phyloP scores from a whole-genome alignment of 192 early-diverging fungal species.

The Coemansia sp. region DNA sequence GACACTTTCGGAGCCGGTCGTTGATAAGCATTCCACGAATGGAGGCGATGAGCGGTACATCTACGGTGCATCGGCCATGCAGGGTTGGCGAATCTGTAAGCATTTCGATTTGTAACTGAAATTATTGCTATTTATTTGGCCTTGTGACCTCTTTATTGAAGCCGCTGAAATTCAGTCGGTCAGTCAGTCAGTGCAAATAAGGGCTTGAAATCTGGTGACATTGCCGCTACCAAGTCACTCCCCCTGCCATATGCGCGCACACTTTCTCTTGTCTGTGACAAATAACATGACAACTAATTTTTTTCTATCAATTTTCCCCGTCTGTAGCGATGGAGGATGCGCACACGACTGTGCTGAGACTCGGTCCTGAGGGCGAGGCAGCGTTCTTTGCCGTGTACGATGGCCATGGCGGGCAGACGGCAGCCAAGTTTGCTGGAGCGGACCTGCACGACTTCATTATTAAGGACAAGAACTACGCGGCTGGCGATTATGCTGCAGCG shows the following conservation, averaged over 20 bases:
- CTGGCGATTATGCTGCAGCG: slow-evolving; percentile 71
- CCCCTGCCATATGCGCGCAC: slow-evolving; percentile 12
- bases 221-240: background rate
- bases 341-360: slow-evolving; percentile 81
- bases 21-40: slow-evolving; percentile 79
- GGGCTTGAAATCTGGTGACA: slow-evolving; percentile 9
- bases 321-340: slow-evolving; percentile 93
- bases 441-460: slow-evolving; percentile 75
- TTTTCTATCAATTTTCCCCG: background rate
- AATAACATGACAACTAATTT: background rate
- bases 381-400: slow-evolving; percentile 98
- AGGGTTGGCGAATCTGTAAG: slow-evolving; percentile 88
- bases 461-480: slow-evolving; percentile 63
- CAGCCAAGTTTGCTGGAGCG: slow-evolving; percentile 84
- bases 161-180: background rate
- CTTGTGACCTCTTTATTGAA: background rate
- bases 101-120: slow-evolving; percentile 17
- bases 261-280: background rate
- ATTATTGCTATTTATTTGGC: slow-evolving; percentile 23
- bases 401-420: slow-evolving; percentile 87
- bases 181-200: background rate
- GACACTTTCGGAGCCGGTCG: slow-evolving; percentile 91
- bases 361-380: slow-evolving; percentile 61
- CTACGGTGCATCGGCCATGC: slow-evolving; percentile 92
- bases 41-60: slow-evolving; percentile 75